Evolutionary conservation across 78 protist species (phyloP), one percentile per base, ranked within the genome.

Genomic region (Fonticula alba): DNA sequence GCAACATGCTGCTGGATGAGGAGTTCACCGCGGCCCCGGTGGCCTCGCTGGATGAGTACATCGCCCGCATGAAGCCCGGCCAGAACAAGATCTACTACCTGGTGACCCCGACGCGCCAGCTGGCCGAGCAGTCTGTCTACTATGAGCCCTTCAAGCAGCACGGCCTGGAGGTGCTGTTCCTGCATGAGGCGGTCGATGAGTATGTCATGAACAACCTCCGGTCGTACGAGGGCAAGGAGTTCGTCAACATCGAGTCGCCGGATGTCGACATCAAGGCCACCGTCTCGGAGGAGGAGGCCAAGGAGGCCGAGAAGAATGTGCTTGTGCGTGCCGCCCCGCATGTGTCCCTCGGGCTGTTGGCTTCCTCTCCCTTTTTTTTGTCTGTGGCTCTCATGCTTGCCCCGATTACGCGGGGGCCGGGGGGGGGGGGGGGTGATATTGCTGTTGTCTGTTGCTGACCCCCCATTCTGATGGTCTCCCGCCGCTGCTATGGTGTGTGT

Each of bases 61-160:
- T 32, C 68, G 14, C 27, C 3, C 68, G 37, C 41, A 27, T 10
- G 43, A 38, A 38, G 43, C 43, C 40, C 20, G 1, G 26, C 1
- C 46, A 11, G 35, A 40, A 27, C 62, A 9, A 9, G 52, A 83
- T 91, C 66, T 91, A 73, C 63, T 91, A 69, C 71, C 36, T 87
- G 37, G 22, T 58, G 14, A 85, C 80, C 11, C 29, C 40, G 13
- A 22, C 47, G 19, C 53, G 92, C 36, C 22, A 24, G 7, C 53
- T 74, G 10, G 90, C 87, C 14, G 22, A 53, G 27, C 11, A 14
- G 20, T 76, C 84, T 14, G 91, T 94, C 36, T 89, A 89, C 82
- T 66, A 73, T 52, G 95, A 91, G 64, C 70, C 85, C 43, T 87
- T 81, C 78, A 62, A 62, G 41, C 65, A 33, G 69, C 51, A 70